These are phyloP conservation scores for Penicillium rolfsii DNA, from an alignment of 2,329 filamentous ascomycete species.

Conservation along the genomic window DNA sequence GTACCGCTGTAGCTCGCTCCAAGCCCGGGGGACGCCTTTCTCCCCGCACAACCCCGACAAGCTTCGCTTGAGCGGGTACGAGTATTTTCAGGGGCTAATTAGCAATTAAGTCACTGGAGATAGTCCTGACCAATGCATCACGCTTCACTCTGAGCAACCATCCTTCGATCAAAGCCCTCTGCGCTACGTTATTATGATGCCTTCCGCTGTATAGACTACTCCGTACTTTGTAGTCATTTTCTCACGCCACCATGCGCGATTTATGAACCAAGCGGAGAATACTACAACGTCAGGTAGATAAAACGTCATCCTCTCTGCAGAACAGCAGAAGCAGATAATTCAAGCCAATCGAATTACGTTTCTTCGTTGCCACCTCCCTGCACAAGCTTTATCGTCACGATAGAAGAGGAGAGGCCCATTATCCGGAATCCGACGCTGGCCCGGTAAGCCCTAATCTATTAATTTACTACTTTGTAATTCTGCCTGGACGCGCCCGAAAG, in stretches of 20 bases:
- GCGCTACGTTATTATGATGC: neutral
- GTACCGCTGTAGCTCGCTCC: neutral
- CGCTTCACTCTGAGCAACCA: neutral
- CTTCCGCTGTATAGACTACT: neutral
- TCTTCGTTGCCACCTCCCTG: neutral
- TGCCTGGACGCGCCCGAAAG: neutral
- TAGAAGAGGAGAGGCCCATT: neutral
- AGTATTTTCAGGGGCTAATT: slow-evolving; percentile 5
- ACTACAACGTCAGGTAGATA: neutral
- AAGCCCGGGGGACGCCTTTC: neutral
- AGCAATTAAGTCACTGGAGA: neutral
- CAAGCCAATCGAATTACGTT: slow-evolving; percentile 8
- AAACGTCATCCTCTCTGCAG: slow-evolving; percentile 5
- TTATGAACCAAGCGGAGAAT: slow-evolving; percentile 8
- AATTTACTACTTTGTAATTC: neutral
- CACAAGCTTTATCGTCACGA: slow-evolving; percentile 2
- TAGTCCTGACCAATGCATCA: neutral
- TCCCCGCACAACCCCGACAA: slow-evolving; percentile 4
- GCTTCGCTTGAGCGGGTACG: neutral
- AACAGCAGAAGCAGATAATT: slow-evolving; percentile 10
- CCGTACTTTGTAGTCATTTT: slow-evolving; percentile 2
- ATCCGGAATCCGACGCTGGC: slow-evolving; percentile 20
- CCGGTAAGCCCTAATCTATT: slow-evolving; percentile 15
- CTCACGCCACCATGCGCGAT: slow-evolving; percentile 8
- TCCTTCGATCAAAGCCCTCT: neutral